Evolutionary conservation across 164 flowering plant genomes (phyloP), one percentile per base, ranked within the genome.

Genomic region (Vitis cinerea): DNA sequence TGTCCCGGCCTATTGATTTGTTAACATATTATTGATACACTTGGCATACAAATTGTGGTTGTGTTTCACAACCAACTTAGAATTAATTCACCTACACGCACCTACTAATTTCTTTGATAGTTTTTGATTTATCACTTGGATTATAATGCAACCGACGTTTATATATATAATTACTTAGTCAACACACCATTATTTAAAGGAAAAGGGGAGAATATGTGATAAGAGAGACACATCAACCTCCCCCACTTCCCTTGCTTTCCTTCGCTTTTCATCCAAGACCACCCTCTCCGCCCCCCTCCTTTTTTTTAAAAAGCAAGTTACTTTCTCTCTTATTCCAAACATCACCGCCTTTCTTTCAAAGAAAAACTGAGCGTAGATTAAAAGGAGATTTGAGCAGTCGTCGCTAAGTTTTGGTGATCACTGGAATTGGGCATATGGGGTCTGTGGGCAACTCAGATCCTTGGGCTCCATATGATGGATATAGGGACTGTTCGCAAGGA

Each of bases 401-500:
- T 14, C 10, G 14, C 7, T 13, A 14, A 53, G 56, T 13, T 53
- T 53, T 13, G n/a, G 15, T 53, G 10, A 5, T 8, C 16, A 9
- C 8, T 15, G 15, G 11, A 29, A 2, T 7, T 44, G 16, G 48
- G 10, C 27, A 47, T 16, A 87, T 87, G 91, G 84, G 82, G 13
- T 78, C 85, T 59, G 31, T 71, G 2, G 85, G 79, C 44, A 80
- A 68, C 73, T 83, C 78, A 63, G 83, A 79, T 56, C 72, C 82
- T 8, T 88, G 87, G 89, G 63, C 80, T 23, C 85, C 94, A 10
- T 83, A 82, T 70, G 75, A 73, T 0, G 74, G 75, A 47, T 66
- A 66, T 72, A 90, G 73, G 63, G 94, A 91, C 70, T 93, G 98
- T 71, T 82, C 94, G 1, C 83, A 76, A 69, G 85, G 84, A 30